Base-by-base conservation (phyloP, 2,329 filamentous ascomycete species). In the Curvularia eragrostidis region DNA sequence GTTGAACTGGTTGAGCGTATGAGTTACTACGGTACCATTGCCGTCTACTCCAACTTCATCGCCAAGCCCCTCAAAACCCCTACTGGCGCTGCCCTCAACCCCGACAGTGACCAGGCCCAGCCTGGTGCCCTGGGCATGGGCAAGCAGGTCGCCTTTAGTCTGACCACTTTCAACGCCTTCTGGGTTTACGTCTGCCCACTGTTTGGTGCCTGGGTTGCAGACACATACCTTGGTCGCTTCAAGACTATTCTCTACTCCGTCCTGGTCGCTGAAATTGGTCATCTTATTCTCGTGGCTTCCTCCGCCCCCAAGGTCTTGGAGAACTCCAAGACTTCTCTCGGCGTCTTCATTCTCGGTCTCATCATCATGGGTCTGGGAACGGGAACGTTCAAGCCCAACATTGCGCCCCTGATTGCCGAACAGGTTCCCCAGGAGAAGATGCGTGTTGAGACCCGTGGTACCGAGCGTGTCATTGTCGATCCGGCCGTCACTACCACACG, bases 301-400 rank as follows among this genome's bases (percentile, higher is more conserved):
- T 83, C 85, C 1, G 77, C 85, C 1, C 85, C 85, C 0, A 58
- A 63, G 2, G 76, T 85, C 26, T 74, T 88, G 24, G 74, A 81
- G 13, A 73, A 81, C 53, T 62, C 73, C 2, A 80, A 83, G 39
- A 79, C 79, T 26, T 81, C 83, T 38, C 71, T 87, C n/a, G 81
- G 79, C 48, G 83, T 82, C n/a, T 83, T 87, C 67, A 77, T 85
- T 47, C 75, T 81, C 13, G 78, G 85, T 9, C 80, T 87, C 61
- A 79, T 90, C 64, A 72, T 89, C 61, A 87, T 89, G 59, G 88
- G 87, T 58, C 72, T 89, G 12, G 88, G 87, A 51, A 89, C 87
- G 1, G 88, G 88, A 65, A 86, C 86, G 58, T 89, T 91, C 79
- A 90, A 90, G 78, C 84, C 85, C 64, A 90, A 89, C 74, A 82